These are phyloP conservation scores for Kickxella alabastrina DNA, from an alignment of 192 early-diverging fungal genomes.

Conservation along the genomic window DNA sequence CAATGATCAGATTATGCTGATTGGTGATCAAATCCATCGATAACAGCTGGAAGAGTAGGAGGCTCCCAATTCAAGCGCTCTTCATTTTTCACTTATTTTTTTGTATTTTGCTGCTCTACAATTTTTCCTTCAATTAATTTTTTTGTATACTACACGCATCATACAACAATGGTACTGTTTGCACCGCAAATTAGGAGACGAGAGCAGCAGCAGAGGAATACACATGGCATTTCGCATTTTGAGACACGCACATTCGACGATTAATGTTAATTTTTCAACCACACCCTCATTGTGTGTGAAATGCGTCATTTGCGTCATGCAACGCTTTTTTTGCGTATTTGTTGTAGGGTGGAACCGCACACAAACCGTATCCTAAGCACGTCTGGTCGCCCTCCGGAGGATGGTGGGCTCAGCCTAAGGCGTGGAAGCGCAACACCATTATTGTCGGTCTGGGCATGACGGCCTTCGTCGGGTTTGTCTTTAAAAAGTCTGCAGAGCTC, in stretches of 20 bases:
- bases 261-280: not conserved
- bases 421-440: conserved; percentile 54
- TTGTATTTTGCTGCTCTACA: not conserved
- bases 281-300: not conserved
- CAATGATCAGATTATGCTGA: not conserved
- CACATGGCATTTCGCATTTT: not conserved
- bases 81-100: not conserved
- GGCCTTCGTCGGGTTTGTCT: conserved; percentile 44
- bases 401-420: conserved; percentile 61
- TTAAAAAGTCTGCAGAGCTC: conserved; percentile 59
- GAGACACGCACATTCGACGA: not conserved
- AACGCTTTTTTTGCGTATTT: not conserved
- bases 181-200: not conserved
- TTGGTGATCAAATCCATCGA: conserved; percentile 1
- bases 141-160: no score
- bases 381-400: conserved; percentile 58
- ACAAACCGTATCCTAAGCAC: conserved; percentile 47
- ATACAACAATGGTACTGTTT: no score
- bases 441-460: conserved; percentile 26
- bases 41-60: not conserved
- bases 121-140: not conserved
- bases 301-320: not conserved
- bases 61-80: not conserved
- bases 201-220: not conserved
- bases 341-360: conserved; percentile 47